phyloP scores from a whole-genome alignment of 2,329 filamentous ascomycete species.

The Nemania sp. region DNA sequence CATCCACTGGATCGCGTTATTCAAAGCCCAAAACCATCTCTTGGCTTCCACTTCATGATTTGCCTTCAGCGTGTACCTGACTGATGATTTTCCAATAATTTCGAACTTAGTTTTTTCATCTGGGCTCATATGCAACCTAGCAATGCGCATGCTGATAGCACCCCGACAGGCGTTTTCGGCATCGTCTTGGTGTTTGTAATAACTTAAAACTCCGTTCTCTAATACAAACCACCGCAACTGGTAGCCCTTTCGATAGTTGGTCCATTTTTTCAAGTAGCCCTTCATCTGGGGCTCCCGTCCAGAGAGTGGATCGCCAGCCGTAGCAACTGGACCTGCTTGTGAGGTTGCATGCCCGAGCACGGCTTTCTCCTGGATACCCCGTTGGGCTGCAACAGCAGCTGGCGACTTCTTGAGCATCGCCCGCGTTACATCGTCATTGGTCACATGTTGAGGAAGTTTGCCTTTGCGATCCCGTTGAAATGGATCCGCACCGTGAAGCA shows the following conservation, averaged over 20 bases:
- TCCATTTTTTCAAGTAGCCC: constrained; percentile 99
- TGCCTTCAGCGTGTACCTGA: constrained; percentile 97
- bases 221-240: constrained; percentile 98
- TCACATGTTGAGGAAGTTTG: constrained; percentile 94
- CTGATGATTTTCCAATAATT: constrained; percentile 96
- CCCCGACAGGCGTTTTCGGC: constrained; percentile 95
- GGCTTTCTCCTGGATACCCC: constrained; percentile 96
- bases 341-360: constrained; percentile 81
- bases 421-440: constrained; percentile 90
- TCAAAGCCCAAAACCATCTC: constrained; percentile 98
- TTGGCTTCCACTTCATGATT: constrained; percentile 99
- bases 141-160: constrained; percentile 99
- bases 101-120: constrained; percentile 98
- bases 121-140: constrained; percentile 92
- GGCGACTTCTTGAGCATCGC: constrained; percentile 94
- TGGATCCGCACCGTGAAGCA: constrained; percentile 95
- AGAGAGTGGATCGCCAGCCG: constrained; percentile 71
- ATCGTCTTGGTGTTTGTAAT: constrained; percentile 99
- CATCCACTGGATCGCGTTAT: constrained; percentile 98
- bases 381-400: constrained; percentile 91
- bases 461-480: constrained; percentile 95
- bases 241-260: constrained; percentile 97
- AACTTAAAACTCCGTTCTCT: constrained; percentile 96
- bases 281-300: constrained; percentile 97
- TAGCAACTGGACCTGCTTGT: constrained; percentile 64